A percentile compares a stretch with the other conserved stretches of the same genome.
phyloP scores from a whole-genome alignment of 306 rosid species.

The Castanospermum australe region DNA sequence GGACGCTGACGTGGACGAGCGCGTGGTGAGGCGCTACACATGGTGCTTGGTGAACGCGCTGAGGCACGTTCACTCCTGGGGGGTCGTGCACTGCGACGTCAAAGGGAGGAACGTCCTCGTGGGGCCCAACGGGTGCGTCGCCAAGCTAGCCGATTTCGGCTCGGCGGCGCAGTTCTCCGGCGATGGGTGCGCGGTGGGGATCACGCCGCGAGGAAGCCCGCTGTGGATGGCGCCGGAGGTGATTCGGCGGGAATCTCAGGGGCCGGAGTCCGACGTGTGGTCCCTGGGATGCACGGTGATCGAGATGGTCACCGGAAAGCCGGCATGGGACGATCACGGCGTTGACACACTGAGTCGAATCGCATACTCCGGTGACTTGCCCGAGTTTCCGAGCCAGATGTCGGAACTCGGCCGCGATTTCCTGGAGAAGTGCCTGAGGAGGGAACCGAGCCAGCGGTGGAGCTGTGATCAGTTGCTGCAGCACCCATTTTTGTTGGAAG shows the following conservation, averaged over 20 bases:
- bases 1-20: constrained; percentile 43
- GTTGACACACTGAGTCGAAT: constrained; percentile 50
- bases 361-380: constrained; percentile 46
- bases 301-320: constrained; percentile 68
- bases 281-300: constrained; percentile 75
- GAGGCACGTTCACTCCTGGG: constrained; percentile 45
- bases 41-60: constrained; percentile 67
- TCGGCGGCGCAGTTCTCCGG: constrained; percentile 33
- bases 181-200: neutral
- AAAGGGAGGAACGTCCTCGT: constrained; percentile 63
- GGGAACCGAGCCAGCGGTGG: constrained; percentile 56
- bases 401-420: constrained; percentile 61
- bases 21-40: constrained; percentile 33
- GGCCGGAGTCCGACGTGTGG: constrained; percentile 77
- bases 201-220: constrained; percentile 68
- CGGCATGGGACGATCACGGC: constrained; percentile 65
- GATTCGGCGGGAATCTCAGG: constrained; percentile 57
- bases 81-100: constrained; percentile 77
- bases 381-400: constrained; percentile 42
- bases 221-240: constrained; percentile 94
- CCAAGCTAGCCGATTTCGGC: constrained; percentile 74
- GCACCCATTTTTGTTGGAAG: constrained; percentile 57
- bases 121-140: constrained; percentile 12
- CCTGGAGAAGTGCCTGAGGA: constrained; percentile 53
- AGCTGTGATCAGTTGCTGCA: constrained; percentile 67